These are phyloP conservation scores for Pseudopediastrum boryanum DNA, from an alignment of 139 green algal species.

Conservation along the genomic window DNA sequence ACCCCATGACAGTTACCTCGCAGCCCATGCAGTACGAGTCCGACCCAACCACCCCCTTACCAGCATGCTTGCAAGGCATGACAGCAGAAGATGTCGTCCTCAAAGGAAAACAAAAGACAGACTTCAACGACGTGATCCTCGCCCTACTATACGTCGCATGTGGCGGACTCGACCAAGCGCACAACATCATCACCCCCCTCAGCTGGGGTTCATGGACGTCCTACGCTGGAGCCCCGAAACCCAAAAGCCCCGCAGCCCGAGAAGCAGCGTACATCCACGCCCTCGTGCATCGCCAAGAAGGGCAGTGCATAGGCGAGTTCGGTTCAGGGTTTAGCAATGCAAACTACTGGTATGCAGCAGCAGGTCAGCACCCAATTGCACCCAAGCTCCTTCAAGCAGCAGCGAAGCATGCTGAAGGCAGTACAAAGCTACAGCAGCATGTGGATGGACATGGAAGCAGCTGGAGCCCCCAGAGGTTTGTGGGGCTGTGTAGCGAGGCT, in stretches of 20 bases:
- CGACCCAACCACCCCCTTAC: slow-evolving; percentile 25
- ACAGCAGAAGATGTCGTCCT: slow-evolving; percentile 33
- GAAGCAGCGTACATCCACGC: slow-evolving; percentile 52
- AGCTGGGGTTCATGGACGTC: slow-evolving; percentile 34
- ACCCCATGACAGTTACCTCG: slow-evolving; percentile 21
- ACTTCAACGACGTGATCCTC: slow-evolving; percentile 4
- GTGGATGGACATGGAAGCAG: slow-evolving; percentile 10
- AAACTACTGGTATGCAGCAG: slow-evolving; percentile 49
- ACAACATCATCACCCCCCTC: slow-evolving; percentile 51
- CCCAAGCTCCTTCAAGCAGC: slow-evolving; percentile 12
- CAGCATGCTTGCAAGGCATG: slow-evolving; percentile 33
- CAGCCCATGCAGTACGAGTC: slow-evolving; percentile 37
- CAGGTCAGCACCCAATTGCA: slow-evolving; percentile 30
- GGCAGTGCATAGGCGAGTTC: slow-evolving; percentile 44
- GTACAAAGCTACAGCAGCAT: neutral
- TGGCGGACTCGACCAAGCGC: slow-evolving; percentile 45
- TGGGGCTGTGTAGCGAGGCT: slow-evolving; percentile 27
- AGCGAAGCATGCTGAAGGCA: slow-evolving; percentile 11
- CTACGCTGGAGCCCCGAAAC: slow-evolving; percentile 6
- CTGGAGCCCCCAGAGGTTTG: slow-evolving; percentile 15
- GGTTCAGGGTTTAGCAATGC: slow-evolving; percentile 49
- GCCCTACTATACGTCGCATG: slow-evolving; percentile 25
- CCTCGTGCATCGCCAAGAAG: slow-evolving; percentile 40
- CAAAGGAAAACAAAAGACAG: neutral
- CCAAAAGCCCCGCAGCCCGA: slow-evolving; percentile 33